Evolutionary conservation across 768 basidiomycete genomes (phyloP), one percentile per base, ranked within the genome.

Genomic region (Kwoniella sp.): DNA sequence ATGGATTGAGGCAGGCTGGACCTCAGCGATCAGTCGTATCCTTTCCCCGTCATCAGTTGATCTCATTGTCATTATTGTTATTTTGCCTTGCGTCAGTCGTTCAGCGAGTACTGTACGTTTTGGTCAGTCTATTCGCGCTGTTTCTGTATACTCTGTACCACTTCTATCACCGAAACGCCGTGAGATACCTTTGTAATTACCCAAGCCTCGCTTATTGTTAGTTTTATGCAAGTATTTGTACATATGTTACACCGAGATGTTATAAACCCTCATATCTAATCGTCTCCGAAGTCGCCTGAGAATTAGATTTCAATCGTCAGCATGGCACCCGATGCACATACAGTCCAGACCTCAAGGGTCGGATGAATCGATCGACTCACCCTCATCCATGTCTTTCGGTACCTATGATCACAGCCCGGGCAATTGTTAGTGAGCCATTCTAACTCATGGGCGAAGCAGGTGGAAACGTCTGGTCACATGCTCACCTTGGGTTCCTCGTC

Each of bases 351-450:
- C n/a, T n/a, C n/a, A n/a, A n/a, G n/a, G 68, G 56, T 20, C 53
- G 45, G 9, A 31, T 29, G n/a, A 20, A 9, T 47, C 55, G 26
- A 13, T 41, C 23, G 51, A 73, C 69, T 71, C 70, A 67, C 81
- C 81, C 54, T 91, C 91, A 77, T 97, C 95, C 81, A 97, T 83
- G 81, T 97, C 93, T 77, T 87, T 90, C 13, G 93, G 94, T 89
- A 94, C 67, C 67, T 76, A 20, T n/a, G n/a, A n/a, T 45, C 8
- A 17, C 8, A 3, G 41, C 3, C 4, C 41, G 41, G 34, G 25
- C 4, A 50, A 50, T 5, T 20, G 8, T n/a, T 26, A 4, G 25
- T 50, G 8, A n/a, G 25, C 8, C 5, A 58, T 55, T 2, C 55
- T 62, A 67, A 55, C 58, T 37, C 29, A 41, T 30, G 2, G 45